These are phyloP conservation scores for Avena atlantica DNA, from an alignment of 176 grass and related monocot genomes.

Conservation along the genomic window DNA sequence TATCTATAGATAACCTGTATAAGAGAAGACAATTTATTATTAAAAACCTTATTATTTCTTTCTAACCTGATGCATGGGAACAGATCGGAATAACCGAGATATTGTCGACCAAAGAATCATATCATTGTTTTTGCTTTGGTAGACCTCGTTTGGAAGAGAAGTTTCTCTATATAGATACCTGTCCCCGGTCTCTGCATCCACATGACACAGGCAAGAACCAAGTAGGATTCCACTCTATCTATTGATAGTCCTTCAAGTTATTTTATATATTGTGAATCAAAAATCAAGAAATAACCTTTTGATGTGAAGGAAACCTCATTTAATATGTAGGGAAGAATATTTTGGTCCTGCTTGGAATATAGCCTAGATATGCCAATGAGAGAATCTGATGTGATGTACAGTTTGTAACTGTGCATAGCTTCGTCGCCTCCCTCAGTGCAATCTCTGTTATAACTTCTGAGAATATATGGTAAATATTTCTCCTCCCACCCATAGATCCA, in stretches of 20 bases:
- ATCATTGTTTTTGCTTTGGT: neutral
- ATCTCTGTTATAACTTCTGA: neutral
- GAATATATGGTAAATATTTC: slow-evolving; percentile 45
- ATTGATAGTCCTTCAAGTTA: neutral
- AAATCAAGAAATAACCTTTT: neutral
- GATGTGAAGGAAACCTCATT: neutral
- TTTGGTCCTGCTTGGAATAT: slow-evolving; percentile 1
- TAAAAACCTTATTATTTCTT: too few species aligned
- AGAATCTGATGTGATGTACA: slow-evolving; percentile 33
- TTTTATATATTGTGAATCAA: too few species aligned
- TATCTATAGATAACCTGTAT: too few species aligned
- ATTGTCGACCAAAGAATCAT: neutral
- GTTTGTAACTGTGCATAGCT: slow-evolving; percentile 7
- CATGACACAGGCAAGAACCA: neutral
- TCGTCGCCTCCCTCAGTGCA: neutral
- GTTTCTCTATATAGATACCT: neutral
- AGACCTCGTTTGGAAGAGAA: neutral
- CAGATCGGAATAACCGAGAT: neutral
- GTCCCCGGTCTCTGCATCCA: neutral
- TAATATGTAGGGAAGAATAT: neutral
- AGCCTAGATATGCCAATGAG: neutral
- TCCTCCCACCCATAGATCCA: neutral
- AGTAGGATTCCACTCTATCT: neutral
- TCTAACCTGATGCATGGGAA: neutral
- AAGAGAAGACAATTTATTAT: too few species aligned